phyloP scores from a whole-genome alignment of 768 basidiomycete genomes.

The Lyophyllum decastes region DNA sequence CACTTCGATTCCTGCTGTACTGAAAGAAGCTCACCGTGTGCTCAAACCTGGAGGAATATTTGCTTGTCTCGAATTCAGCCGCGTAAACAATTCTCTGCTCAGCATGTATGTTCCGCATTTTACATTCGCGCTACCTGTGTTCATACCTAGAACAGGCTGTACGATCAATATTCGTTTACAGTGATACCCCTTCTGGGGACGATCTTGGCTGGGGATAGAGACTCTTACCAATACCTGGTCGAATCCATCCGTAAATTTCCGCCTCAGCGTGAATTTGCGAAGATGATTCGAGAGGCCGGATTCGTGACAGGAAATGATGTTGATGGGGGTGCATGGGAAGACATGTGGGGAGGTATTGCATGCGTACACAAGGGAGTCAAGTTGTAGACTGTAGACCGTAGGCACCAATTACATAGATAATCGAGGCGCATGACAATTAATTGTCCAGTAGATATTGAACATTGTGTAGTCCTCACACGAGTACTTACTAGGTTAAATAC shows the following conservation, averaged over 20 bases:
- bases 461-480: background rate
- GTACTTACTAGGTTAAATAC: too few species aligned
- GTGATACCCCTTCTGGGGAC: conserved; percentile 96
- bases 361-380: conserved; percentile 86
- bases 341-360: conserved; percentile 88
- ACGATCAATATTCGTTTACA: conserved; percentile 95
- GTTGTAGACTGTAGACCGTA: conserved; percentile 48
- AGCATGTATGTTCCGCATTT: conserved; percentile 62
- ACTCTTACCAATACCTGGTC: conserved; percentile 96
- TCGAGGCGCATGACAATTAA: background rate
- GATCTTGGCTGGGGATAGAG: conserved; percentile 91
- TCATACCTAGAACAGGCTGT: conserved; percentile 56
- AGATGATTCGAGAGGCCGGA: conserved; percentile 86
- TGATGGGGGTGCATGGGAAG: conserved; percentile 83
- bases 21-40: conserved; percentile 89
- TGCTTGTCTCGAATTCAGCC: conserved; percentile 95
- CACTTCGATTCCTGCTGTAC: conserved; percentile 86
- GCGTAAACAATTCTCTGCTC: conserved; percentile 85
- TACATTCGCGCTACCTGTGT: background rate
- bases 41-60: conserved; percentile 96
- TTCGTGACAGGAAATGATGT: conserved; percentile 72
- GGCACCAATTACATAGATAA: background rate
- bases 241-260: conserved; percentile 97
- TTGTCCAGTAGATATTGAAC: background rate
- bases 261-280: conserved; percentile 81